Evolutionary conservation across 2,329 filamentous ascomycete genomes (phyloP).

Genomic region (Colletotrichum sp.): DNA sequence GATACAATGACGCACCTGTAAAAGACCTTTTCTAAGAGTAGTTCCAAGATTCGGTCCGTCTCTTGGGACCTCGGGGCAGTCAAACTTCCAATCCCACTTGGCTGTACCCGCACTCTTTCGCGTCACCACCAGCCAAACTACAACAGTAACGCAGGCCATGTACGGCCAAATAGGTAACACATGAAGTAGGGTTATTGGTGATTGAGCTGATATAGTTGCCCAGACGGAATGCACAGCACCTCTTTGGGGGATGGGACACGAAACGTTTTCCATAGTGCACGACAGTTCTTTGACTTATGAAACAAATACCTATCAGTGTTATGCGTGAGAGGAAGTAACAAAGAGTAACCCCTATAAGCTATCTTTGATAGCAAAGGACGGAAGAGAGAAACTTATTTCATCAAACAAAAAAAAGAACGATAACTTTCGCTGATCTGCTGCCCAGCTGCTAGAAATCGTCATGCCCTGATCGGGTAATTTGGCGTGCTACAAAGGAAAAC

Average conservation of each 20-base stretch:
- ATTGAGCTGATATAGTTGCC: neutral
- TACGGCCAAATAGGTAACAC: neutral
- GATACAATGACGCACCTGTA: neutral
- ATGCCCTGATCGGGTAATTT: neutral
- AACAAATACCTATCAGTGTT: neutral
- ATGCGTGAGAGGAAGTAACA: neutral
- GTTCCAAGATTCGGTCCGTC: neutral
- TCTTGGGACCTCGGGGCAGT: neutral
- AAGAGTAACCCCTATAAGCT: neutral
- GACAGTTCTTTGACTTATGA: neutral
- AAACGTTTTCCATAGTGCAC: neutral
- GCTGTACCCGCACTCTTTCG: neutral
- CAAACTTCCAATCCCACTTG: neutral
- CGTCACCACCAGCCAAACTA: neutral
- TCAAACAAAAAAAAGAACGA: too few species aligned
- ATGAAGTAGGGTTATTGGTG: neutral
- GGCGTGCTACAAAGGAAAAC: neutral
- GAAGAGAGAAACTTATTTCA: too few species aligned
- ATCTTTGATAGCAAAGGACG: neutral
- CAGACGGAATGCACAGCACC: neutral
- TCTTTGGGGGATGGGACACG: neutral
- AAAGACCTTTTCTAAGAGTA: neutral
- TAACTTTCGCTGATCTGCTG: neutral
- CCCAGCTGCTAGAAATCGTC: neutral
- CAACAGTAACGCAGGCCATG: neutral